A percentile compares a stretch with the other conserved stretches of the same genome.
Evolutionary conservation across 495 filamentous ascomycete species (phyloP).

Genomic region (Lasiosphaeriaceae sp.): DNA sequence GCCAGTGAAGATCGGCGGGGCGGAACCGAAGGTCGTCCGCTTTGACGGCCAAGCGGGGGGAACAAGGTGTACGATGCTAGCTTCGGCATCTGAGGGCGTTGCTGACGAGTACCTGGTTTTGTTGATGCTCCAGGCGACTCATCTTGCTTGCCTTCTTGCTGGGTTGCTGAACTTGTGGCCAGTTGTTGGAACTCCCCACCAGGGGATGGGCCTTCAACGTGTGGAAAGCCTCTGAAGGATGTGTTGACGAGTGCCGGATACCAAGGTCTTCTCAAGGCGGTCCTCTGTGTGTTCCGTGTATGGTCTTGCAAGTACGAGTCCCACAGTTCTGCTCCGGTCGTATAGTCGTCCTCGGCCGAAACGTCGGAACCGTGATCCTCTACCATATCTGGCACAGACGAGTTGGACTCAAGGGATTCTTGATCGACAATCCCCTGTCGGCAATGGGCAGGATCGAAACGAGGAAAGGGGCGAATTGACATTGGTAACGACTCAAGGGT

Average conservation of each 20-base stretch:
- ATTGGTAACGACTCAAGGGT: not conserved
- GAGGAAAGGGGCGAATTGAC: slow-evolving; percentile 20
- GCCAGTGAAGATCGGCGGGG: not conserved
- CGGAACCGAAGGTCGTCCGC: slow-evolving; percentile 3
- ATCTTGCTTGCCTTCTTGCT: not conserved
- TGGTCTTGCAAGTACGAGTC: slow-evolving; percentile 20
- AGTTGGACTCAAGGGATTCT: slow-evolving; percentile 23
- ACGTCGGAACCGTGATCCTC: slow-evolving; percentile 28
- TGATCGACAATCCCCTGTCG: slow-evolving; percentile 3
- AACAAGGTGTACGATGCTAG: slow-evolving; percentile 25
- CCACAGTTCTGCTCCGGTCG: slow-evolving; percentile 19
- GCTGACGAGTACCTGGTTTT: slow-evolving; percentile 1
- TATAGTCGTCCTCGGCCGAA: slow-evolving; percentile 26
- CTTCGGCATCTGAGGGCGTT: slow-evolving; percentile 8
- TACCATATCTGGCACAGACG: slow-evolving; percentile 24
- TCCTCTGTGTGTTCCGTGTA: not conserved
- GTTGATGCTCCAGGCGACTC: slow-evolving; percentile 1
- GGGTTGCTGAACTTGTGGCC: not conserved
- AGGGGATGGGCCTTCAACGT: not conserved
- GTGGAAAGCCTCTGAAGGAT: not conserved
- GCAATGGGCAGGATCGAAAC: slow-evolving; percentile 1
- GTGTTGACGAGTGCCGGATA: slow-evolving; percentile 14
- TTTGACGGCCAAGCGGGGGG: slow-evolving; percentile 4
- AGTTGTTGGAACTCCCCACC: too few relatives aligned
- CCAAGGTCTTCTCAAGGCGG: not conserved